phyloP scores from a whole-genome alignment of 2,329 filamentous ascomycete genomes.

The Penicillium sp. region DNA sequence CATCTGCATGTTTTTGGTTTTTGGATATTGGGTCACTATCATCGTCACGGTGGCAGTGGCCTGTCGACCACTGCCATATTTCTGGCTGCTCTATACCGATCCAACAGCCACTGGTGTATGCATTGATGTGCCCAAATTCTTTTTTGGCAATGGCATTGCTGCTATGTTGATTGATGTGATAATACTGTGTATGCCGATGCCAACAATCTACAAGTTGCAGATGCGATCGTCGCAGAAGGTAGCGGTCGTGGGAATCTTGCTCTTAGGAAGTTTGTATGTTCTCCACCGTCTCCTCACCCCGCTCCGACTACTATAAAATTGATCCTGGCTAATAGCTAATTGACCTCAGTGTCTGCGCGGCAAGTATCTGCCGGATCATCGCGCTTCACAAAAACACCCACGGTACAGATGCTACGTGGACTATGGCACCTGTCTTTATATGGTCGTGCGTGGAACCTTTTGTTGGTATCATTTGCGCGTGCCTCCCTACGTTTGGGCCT shows the following conservation, averaged over 20 bases:
- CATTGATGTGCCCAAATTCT: not conserved
- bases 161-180: not conserved
- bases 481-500: not conserved
- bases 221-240: not conserved
- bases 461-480: not conserved
- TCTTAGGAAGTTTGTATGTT: not conserved
- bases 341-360: not conserved
- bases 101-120: not conserved
- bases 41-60: not conserved
- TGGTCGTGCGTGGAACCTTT: not conserved
- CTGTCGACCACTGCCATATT: not conserved
- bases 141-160: not conserved
- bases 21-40: not conserved
- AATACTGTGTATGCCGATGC: not conserved
- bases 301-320: not conserved
- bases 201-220: not conserved
- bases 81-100: not conserved
- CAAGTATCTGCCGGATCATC: not conserved
- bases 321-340: not conserved
- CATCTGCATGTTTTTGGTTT: not conserved
- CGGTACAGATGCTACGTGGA: not conserved
- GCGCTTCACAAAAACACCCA: not conserved
- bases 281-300: not conserved
- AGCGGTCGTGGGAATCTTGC: not conserved
- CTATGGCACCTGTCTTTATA: not conserved